Evolutionary conservation across 768 basidiomycete species (phyloP), one percentile per base, ranked within the genome.

Genomic region (Boletus sp.): DNA sequence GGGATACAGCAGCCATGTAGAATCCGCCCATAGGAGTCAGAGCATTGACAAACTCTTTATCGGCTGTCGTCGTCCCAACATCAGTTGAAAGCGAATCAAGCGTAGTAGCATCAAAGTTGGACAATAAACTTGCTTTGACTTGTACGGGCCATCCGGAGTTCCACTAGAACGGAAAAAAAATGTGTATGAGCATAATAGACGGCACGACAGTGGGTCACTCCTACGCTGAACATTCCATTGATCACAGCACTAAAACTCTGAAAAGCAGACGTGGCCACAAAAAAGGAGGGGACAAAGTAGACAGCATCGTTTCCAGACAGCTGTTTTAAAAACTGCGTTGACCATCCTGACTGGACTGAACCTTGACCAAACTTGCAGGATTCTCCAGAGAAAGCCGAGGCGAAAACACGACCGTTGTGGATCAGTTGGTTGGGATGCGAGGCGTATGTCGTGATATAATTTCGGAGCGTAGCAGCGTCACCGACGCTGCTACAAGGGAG

Each of bases 121-220:
- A 5, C 4, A 65, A 0, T 24, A 57, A 60, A 37, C 36, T 44
- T 53, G 61, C 56, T 40, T 78, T 86, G 11, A 89, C 69, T 69
- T 86, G 69, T 57, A 79, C 78, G 3, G 92, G 90, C 92, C 92
- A 94, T 37, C 78, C 92, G 29, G 81, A 80, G 68, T 94, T 90
- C 87, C 87, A 94, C 83, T 87, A 47, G 32, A 44, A n/a, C 30
- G 57, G 18, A 36, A 47, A 45, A 36, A 37, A 47, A 48, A 36
- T n/a, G 12, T 29, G 11, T 57, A 57, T 67, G 61, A 42, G 14
- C 47, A 54, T 56, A 20, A 39, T 37, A 65, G 56, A 56, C n/a
- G 50, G 15, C 54, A 51, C 24, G 20, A 51, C 8, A 58, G n/a
- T 30, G 49, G 7, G 17, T 50, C 57, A 24, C 15, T 64, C 79